Conservation (phyloP, 768 basidiomycete genomes). For the Collybia sp. region DNA sequence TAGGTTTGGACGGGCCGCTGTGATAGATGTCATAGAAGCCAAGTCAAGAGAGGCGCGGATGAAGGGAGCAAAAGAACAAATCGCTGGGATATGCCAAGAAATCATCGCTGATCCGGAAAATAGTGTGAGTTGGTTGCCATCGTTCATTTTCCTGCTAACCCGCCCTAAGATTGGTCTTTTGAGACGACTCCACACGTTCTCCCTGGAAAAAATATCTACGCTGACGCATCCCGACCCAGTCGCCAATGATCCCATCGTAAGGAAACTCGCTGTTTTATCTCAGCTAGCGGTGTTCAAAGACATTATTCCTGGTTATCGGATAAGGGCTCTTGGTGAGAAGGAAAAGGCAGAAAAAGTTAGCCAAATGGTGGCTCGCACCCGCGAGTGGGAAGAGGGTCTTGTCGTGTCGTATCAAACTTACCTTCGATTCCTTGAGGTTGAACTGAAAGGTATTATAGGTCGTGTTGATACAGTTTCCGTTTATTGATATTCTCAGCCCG, state of each 20-base stretch:
- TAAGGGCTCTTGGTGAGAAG: slow-evolving; percentile 83
- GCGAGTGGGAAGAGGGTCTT: slow-evolving; percentile 96
- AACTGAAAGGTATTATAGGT: slow-evolving; percentile 68
- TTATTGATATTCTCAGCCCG: slow-evolving; percentile 40
- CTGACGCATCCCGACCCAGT: slow-evolving; percentile 67
- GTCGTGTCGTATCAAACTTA: slow-evolving; percentile 86
- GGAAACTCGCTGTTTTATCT: slow-evolving; percentile 85
- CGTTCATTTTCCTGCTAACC: slow-evolving; percentile 2
- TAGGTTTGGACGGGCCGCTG: slow-evolving; percentile 81
- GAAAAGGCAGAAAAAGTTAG: slow-evolving; percentile 93
- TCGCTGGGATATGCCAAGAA: slow-evolving; percentile 90
- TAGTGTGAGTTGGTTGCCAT: slow-evolving; percentile 53
- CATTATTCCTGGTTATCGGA: slow-evolving; percentile 92
- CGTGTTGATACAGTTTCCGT: neutral
- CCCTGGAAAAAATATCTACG: slow-evolving; percentile 69
- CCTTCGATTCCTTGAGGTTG: slow-evolving; percentile 77
- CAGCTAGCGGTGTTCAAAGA: slow-evolving; percentile 95
- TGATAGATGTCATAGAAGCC: slow-evolving; percentile 65
- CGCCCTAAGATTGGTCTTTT: slow-evolving; percentile 73
- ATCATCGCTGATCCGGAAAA: slow-evolving; percentile 94
- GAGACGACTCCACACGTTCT: slow-evolving; percentile 84
- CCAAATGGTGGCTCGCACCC: slow-evolving; percentile 83
- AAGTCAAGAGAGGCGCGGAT: slow-evolving; percentile 63
- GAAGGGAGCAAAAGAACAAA: slow-evolving; percentile 86
- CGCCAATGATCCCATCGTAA: slow-evolving; percentile 73